Evolutionary conservation across 345 rosid genomes (phyloP), one percentile per base, ranked within the genome.

Genomic region (Salix koriyanagi): DNA sequence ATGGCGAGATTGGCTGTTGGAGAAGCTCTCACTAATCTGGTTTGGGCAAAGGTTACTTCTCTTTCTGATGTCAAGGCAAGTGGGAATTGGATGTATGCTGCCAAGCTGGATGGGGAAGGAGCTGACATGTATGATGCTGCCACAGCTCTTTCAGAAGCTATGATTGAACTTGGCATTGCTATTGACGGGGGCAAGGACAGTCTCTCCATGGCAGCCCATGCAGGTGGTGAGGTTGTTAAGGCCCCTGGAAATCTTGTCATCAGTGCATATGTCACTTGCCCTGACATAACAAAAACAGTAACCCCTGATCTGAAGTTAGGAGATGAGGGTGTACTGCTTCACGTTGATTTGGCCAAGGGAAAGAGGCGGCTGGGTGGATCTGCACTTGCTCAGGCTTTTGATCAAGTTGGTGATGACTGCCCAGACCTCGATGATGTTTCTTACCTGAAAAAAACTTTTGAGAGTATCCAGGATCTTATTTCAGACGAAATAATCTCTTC

Each of bases 51-150:
- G 86, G 87, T 90, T 69, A 91, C 97, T 81, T 84, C 96, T 73
- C 90, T 95, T 44, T 90, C 94, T 76, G 93, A 93, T 83, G 97
- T 93, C 74, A 95, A 95, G 83, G 97, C 97, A 2, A 95, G 97
- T 70, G 97, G 97, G 39, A 95, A 94, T 76, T 94, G 97, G 99
- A 94, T 92, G 96, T 93, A 93, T 79, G 99, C 99, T 72, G 98
- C 98, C 62, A 94, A 92, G 89, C 90, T 95, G 70, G 94, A 91
- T 54, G 97, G 97, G 77, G 97, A 95, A 87, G 99, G 99, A 54
- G 93, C 97, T 72, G 93, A 91, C 11, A 93, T 95, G 93, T 95
- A 93, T 72, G 97, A 95, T 84, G 99, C 96, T 76, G 97, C 97
- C 4, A 82, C 69, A 34, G 90, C 99, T 75, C 86, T 95, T 73